Evolutionary conservation across 2,329 filamentous ascomycete genomes (phyloP).

Genomic region (Penicillium concentricum): DNA sequence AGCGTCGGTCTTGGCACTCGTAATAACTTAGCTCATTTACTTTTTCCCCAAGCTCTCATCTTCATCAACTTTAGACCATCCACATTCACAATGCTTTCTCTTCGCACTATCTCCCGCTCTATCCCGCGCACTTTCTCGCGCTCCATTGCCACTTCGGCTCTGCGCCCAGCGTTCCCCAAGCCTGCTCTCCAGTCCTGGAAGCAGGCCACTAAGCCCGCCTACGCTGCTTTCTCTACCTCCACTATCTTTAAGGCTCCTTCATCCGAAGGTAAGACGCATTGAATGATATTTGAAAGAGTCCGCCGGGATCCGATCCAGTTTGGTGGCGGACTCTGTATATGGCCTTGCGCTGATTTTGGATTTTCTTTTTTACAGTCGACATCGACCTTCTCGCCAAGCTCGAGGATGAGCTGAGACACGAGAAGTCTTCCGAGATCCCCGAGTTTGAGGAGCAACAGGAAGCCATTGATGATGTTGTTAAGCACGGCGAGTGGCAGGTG

Average conservation of each 20-base stretch:
- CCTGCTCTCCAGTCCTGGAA: conserved; percentile 50
- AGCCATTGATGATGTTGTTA: conserved; percentile 87
- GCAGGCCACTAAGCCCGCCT: conserved; percentile 43
- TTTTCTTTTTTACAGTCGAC: conserved; percentile 52
- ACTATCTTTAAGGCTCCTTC: conserved; percentile 43
- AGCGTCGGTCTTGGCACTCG: conserved; percentile 23
- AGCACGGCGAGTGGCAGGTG: conserved; percentile 77
- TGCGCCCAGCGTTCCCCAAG: conserved; percentile 51
- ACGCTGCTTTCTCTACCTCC: conserved; percentile 50
- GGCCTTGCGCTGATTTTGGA: conserved; percentile 3
- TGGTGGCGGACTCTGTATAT: not conserved
- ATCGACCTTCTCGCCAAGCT: conserved; percentile 84
- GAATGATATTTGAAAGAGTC: not conserved
- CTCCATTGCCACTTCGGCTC: conserved; percentile 52
- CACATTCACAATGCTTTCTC: conserved; percentile 63
- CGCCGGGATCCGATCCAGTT: not conserved
- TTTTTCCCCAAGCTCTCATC: conserved; percentile 19
- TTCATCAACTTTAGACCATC: conserved; percentile 9
- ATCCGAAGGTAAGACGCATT: conserved; percentile 44
- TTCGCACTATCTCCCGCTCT: conserved; percentile 64
- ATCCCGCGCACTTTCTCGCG: conserved; percentile 65
- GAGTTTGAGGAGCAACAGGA: conserved; percentile 74
- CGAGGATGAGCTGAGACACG: conserved; percentile 76
- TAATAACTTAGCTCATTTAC: conserved; percentile 27
- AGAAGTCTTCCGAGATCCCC: conserved; percentile 75